These are phyloP conservation scores for Amaranthus hypochondriacus DNA, from an alignment of 148 eudicot species.

Conservation along the genomic window DNA sequence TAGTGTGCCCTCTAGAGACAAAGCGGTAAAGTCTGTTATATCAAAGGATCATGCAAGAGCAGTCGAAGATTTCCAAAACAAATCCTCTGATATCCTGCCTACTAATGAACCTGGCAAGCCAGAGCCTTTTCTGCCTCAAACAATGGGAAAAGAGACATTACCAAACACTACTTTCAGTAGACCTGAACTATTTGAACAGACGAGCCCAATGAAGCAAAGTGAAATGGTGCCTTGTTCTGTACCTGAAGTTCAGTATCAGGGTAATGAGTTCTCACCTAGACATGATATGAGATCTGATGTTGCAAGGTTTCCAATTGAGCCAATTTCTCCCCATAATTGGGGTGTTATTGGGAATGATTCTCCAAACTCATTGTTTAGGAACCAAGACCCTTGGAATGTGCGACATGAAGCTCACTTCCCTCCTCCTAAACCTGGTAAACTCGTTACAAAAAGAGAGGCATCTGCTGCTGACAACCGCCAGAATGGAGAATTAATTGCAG, in stretches of 20 bases:
- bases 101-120: slow-evolving; percentile 34
- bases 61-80: slow-evolving; percentile 41
- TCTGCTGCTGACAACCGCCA: slow-evolving; percentile 41
- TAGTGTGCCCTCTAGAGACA: slow-evolving; percentile 32
- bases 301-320: slow-evolving; percentile 29
- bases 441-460: slow-evolving; percentile 44
- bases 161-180: slow-evolving; percentile 15
- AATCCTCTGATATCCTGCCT: slow-evolving; percentile 33
- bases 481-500: slow-evolving; percentile 32
- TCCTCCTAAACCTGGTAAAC: slow-evolving; percentile 69
- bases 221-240: slow-evolving; percentile 27
- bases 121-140: slow-evolving; percentile 26
- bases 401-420: slow-evolving; percentile 52
- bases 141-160: slow-evolving; percentile 16
- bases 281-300: slow-evolving; percentile 39
- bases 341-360: slow-evolving; percentile 40
- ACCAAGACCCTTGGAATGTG: slow-evolving; percentile 81
- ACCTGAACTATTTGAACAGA: slow-evolving; percentile 20
- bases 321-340: slow-evolving; percentile 35
- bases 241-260: slow-evolving; percentile 26
- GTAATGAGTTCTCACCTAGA: slow-evolving; percentile 29
- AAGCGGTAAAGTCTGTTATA: slow-evolving; percentile 18
- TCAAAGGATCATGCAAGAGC: slow-evolving; percentile 39
- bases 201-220: slow-evolving; percentile 24
- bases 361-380: slow-evolving; percentile 60